Percentiles rank a stretch among this genome's conserved stretches.
phyloP scores from a whole-genome alignment of 192 early-diverging fungal species.

The Gonapodya sp. region DNA sequence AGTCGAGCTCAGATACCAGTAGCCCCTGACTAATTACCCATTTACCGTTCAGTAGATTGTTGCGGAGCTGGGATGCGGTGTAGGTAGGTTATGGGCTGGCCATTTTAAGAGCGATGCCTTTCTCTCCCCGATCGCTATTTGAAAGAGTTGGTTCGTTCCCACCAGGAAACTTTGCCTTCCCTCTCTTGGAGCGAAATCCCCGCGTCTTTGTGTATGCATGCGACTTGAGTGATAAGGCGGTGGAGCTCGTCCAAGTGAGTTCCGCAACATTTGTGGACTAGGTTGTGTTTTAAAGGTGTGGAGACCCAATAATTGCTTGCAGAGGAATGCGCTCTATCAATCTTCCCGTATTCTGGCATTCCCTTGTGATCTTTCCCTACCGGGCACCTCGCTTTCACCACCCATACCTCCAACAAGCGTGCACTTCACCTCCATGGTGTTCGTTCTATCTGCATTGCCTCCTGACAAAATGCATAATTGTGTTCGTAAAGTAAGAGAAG shows the following conservation, averaged over 20 bases:
- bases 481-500: neutral
- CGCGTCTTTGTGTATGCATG: constrained; percentile 81
- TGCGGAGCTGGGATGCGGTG: neutral
- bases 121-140: neutral
- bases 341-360: neutral
- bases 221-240: constrained; percentile 83
- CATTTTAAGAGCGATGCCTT: neutral
- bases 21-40: too few species aligned
- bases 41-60: too few species aligned
- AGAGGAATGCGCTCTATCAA: neutral
- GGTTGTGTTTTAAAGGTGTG: neutral
- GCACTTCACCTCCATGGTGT: constrained; percentile 9
- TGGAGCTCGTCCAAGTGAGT: constrained; percentile 75
- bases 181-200: constrained; percentile 56
- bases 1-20: too few species aligned
- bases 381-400: neutral
- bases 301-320: neutral
- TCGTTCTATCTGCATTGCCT: constrained; percentile 5
- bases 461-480: constrained; percentile 14
- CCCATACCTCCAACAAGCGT: neutral
- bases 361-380: neutral
- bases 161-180: constrained; percentile 79
- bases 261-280: neutral
- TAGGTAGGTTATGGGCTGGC: neutral
- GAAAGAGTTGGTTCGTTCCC: neutral